These are phyloP conservation scores for Chaetoscypha palmicola DNA, from an alignment of 2,329 filamentous ascomycete species.

Conservation along the genomic window DNA sequence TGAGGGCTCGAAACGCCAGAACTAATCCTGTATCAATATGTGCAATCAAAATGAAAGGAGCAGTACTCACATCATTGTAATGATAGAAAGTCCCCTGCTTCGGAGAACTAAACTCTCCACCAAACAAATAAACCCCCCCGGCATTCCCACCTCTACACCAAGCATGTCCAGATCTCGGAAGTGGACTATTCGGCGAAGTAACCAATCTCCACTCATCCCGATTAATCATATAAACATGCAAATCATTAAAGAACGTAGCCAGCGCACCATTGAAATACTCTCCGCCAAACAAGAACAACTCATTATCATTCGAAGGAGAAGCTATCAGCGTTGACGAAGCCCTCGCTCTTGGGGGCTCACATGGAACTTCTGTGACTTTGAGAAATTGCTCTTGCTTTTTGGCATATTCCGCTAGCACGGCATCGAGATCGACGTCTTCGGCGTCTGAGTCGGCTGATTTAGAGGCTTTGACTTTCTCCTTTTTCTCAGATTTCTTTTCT, in stretches of 20 bases:
- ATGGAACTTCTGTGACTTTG: slow-evolving; percentile 79
- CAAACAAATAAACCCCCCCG: slow-evolving; percentile 82
- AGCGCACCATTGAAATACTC: slow-evolving; percentile 92
- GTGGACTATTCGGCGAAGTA: slow-evolving; percentile 82
- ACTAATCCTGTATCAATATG: slow-evolving; percentile 34
- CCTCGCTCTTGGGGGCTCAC: slow-evolving; percentile 68
- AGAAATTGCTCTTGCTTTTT: slow-evolving; percentile 89
- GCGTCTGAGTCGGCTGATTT: slow-evolving; percentile 76
- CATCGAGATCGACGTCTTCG: slow-evolving; percentile 89
- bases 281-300: slow-evolving; percentile 85
- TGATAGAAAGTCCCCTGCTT: slow-evolving; percentile 99
- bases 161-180: slow-evolving; percentile 87
- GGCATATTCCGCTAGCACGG: slow-evolving; percentile 86
- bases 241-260: slow-evolving; percentile 63
- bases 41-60: background rate
- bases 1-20: slow-evolving; percentile 83
- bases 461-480: slow-evolving; percentile 62
- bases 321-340: slow-evolving; percentile 77
- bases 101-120: slow-evolving; percentile 91
- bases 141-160: slow-evolving; percentile 85
- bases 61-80: slow-evolving; percentile 65
- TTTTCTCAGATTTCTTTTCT: slow-evolving; percentile 85
- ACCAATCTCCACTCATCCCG: slow-evolving; percentile 86
- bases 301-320: slow-evolving; percentile 78
- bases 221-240: slow-evolving; percentile 68